A percentile compares a stretch with the other conserved stretches of the same genome.
Conservation (phyloP, 441 rosid genomes). For the Pelargonium fulgidum region DNA sequence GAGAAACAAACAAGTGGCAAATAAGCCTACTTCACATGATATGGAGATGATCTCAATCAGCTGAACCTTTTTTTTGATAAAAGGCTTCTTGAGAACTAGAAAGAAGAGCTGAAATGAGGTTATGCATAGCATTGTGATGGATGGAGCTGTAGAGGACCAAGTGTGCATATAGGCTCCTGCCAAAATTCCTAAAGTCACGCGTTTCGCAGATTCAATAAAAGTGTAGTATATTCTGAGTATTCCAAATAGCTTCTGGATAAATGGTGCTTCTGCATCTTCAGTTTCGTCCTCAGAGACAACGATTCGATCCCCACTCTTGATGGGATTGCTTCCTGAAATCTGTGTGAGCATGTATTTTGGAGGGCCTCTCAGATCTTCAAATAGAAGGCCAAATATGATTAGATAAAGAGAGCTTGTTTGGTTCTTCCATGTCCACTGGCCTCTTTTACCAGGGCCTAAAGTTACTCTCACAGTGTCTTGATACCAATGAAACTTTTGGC, state of each 20-base stretch:
- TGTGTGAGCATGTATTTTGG: constrained; percentile 94
- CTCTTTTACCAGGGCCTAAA: constrained; percentile 89
- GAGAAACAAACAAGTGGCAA: constrained; percentile 49
- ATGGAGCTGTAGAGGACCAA: constrained; percentile 45
- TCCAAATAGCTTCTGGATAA: constrained; percentile 82
- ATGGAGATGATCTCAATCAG: constrained; percentile 66
- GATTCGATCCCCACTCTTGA: constrained; percentile 47
- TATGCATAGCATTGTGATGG: constrained; percentile 45
- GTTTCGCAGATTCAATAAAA: constrained; percentile 50
- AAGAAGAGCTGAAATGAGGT: constrained; percentile 83
- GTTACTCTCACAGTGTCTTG: constrained; percentile 79
- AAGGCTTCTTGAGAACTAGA: constrained; percentile 82
- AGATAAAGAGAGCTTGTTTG: constrained; percentile 36
- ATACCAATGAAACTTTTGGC: constrained; percentile 76
- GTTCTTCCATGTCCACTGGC: constrained; percentile 92
- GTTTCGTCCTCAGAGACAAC: constrained; percentile 90
- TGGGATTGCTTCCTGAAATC: constrained; percentile 48
- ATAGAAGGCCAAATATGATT: constrained; percentile 59
- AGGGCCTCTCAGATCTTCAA: constrained; percentile 93
- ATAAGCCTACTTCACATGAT: constrained; percentile 52
- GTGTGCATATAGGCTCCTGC: constrained; percentile 56
- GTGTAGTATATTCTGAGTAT: constrained; percentile 86
- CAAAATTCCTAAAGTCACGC: constrained; percentile 56
- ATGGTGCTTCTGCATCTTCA: constrained; percentile 92
- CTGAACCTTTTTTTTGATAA: constrained; percentile 81